Percentiles rank a stretch among this genome's conserved stretches.
Evolutionary conservation across 352 stramenopile species (phyloP).

Genomic region (Poterioochromonas sp.): DNA sequence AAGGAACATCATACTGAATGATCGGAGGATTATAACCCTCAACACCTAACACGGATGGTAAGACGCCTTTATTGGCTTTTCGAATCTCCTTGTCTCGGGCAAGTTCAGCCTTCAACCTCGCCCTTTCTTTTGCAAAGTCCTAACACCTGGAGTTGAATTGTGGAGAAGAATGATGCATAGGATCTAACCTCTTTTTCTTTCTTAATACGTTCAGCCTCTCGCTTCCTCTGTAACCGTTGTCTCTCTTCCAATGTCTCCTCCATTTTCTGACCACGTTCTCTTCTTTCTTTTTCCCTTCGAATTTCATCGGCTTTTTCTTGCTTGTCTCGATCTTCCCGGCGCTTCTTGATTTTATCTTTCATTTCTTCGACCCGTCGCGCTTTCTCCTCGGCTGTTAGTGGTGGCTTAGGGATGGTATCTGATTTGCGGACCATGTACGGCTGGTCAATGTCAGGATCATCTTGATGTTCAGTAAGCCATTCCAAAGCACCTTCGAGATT

Average conservation of each 20-base stretch:
- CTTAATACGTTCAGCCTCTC: slow-evolving; percentile 66
- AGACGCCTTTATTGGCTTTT: slow-evolving; percentile 59
- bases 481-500: slow-evolving; percentile 50
- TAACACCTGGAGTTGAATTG: slow-evolving; percentile 34
- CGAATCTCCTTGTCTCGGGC: slow-evolving; percentile 75
- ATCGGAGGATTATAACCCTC: slow-evolving; percentile 42
- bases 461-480: slow-evolving; percentile 69
- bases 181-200: slow-evolving; percentile 55
- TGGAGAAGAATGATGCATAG: neutral
- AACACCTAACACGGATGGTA: slow-evolving; percentile 48
- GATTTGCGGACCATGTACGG: slow-evolving; percentile 56
- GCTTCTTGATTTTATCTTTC: slow-evolving; percentile 60
- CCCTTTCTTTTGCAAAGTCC: slow-evolving; percentile 70
- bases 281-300: slow-evolving; percentile 44
- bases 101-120: slow-evolving; percentile 68
- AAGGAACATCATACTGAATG: slow-evolving; percentile 36
- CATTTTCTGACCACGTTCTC: slow-evolving; percentile 67
- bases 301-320: slow-evolving; percentile 35
- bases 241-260: slow-evolving; percentile 65
- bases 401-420: slow-evolving; percentile 36
- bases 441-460: slow-evolving; percentile 70
- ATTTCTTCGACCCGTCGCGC: slow-evolving; percentile 62
- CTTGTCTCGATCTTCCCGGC: slow-evolving; percentile 57
- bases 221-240: slow-evolving; percentile 61
- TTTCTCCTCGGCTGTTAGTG: slow-evolving; percentile 72